Evolutionary conservation across 176 grass and related monocot genomes (phyloP).

Genomic region (Hordeum marinum): DNA sequence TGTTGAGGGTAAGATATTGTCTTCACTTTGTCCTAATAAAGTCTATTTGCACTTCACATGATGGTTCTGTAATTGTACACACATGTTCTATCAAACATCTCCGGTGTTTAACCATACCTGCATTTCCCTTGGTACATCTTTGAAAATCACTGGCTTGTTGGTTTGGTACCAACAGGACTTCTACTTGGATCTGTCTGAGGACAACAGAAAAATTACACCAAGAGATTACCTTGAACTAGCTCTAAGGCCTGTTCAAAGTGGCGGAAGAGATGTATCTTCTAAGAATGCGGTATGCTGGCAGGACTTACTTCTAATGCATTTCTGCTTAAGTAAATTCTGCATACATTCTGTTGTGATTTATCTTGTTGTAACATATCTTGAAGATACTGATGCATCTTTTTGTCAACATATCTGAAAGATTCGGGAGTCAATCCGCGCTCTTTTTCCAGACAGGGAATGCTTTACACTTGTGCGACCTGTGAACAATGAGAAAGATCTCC

Average conservation of each 20-base stretch:
- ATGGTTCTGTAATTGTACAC: background rate
- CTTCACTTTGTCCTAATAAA: background rate
- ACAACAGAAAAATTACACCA: slow-evolving; percentile 91
- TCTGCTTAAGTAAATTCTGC: slow-evolving; percentile 9
- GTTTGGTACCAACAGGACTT: slow-evolving; percentile 61
- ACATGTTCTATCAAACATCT: background rate
- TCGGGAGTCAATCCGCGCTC: slow-evolving; percentile 86
- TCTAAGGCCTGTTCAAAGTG: slow-evolving; percentile 78
- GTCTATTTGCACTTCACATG: background rate
- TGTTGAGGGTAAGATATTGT: slow-evolving; percentile 60
- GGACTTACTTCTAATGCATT: background rate
- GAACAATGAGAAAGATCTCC: slow-evolving; percentile 93
- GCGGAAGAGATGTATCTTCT: slow-evolving; percentile 61
- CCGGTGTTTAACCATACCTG: background rate
- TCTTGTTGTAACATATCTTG: background rate
- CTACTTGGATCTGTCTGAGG: slow-evolving; percentile 90
- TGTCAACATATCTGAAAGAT: slow-evolving; percentile 50
- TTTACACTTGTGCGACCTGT: slow-evolving; percentile 88
- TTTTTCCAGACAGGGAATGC: slow-evolving; percentile 97
- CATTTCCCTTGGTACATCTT: slow-evolving; percentile 4
- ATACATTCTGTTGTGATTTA: background rate
- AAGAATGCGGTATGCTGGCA: slow-evolving; percentile 60
- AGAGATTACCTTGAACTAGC: slow-evolving; percentile 90
- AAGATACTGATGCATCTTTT: background rate
- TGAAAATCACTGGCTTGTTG: background rate